Evolutionary conservation across 345 rosid genomes (phyloP), one percentile per base, ranked within the genome.

Genomic region (Raphanus sativus): DNA sequence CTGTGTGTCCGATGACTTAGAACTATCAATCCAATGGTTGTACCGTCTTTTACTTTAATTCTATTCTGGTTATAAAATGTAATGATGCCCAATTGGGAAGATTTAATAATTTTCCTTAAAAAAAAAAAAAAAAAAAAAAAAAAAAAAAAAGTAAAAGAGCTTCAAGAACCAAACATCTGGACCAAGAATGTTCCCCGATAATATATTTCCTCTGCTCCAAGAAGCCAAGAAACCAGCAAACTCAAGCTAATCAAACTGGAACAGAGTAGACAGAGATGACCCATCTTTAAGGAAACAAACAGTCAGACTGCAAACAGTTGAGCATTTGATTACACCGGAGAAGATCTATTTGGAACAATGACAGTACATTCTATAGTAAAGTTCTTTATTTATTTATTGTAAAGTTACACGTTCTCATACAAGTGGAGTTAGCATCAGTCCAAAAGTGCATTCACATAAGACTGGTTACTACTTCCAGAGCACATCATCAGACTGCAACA

Each of bases 171-270:
- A 67, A 66, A 66, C 81, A 72, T 67, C 73, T 65, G 33, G 69
- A 72, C 81, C 81, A 78, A 73, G 81, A 61, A 72, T 78, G 81
- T 78, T 72, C 81, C 81, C 81, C 59, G 38, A 13, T 21, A 71
- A 77, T 77, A 67, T 77, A 61, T 71, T 70, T 69, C 26, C 60
- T 38, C 71, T 40, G 62, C 21, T 77, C 52, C n/a, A n/a, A 56
- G 76, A 30, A 71, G 67, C 72, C 81, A 77, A 40, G 72, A 71
- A 71, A 70, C 76, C 65, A 55, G 80, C 60, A 63, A 71, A 55
- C 34, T 30, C 76, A 77, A 70, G 28, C 76, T 77, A 21, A 65
- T n/a, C 17, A 65, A 77, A 42, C 67, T 38, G 4, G 42, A 13
- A 30, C 58, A 71, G 54, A 55, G 60, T 38, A 55, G 76, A 77